Conservation (phyloP, 1,284 basidiomycete species). For the Trichosporon coremiiforme region DNA sequence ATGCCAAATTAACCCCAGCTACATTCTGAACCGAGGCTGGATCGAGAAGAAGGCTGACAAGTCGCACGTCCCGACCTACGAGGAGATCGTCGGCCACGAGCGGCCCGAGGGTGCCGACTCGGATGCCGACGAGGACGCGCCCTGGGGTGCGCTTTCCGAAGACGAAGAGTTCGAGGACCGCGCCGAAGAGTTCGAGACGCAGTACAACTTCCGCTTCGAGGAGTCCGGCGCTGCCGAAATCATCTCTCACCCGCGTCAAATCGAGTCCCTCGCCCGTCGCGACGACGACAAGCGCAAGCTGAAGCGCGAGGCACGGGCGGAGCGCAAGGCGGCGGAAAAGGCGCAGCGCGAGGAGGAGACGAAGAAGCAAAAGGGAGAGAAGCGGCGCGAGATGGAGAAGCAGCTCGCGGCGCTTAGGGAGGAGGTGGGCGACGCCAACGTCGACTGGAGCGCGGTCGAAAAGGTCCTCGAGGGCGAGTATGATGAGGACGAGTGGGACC, state of each 20-base stretch:
- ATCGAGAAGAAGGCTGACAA: conserved; percentile 68
- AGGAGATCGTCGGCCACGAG: conserved; percentile 65
- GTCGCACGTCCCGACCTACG: conserved; percentile 75
- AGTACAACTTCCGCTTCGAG: conserved; percentile 94
- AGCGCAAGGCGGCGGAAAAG: conserved; percentile 77
- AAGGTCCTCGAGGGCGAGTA: conserved; percentile 54
- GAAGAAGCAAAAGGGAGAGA: conserved; percentile 73
- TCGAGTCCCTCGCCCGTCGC: conserved; percentile 71
- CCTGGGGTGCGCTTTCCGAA: conserved; percentile 58
- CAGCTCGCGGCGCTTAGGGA: conserved; percentile 68
- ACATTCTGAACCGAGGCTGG: conserved; percentile 94
- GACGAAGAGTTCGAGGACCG: conserved; percentile 69
- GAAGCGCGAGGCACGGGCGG: conserved; percentile 71
- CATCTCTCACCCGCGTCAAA: conserved; percentile 72
- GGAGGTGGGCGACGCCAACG: conserved; percentile 63
- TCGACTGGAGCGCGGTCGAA: conserved; percentile 58
- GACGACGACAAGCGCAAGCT: conserved; percentile 77
- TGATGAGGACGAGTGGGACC: conserved; percentile 54
- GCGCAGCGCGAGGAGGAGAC: conserved; percentile 75
- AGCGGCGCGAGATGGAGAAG: conserved; percentile 76
- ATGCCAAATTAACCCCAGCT: conserved; percentile 62
- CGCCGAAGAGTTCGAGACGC: conserved; percentile 71
- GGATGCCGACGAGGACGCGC: conserved; percentile 46
- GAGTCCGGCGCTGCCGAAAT: conserved; percentile 76
- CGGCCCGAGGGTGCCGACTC: conserved; percentile 44